These are phyloP conservation scores for Liriodendron chinense DNA, from an alignment of 164 flowering plant species.

Conservation along the genomic window DNA sequence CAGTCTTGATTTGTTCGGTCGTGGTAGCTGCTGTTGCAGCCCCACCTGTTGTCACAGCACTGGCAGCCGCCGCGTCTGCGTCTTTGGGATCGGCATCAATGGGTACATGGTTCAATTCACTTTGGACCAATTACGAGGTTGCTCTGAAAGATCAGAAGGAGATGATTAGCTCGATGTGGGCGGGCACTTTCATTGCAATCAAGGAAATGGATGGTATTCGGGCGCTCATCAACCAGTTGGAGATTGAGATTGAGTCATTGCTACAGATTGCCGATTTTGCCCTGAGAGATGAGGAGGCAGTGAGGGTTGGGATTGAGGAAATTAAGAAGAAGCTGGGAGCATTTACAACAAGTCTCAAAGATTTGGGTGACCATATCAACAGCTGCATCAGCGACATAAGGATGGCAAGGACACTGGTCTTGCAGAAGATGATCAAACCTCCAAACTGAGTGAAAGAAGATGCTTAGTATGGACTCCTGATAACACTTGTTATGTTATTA, in stretches of 20 bases:
- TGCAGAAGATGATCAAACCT: conserved; percentile 60
- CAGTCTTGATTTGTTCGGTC: conserved; percentile 68
- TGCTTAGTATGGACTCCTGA: conserved; percentile 4
- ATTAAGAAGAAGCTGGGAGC: conserved; percentile 55
- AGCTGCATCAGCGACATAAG: conserved; percentile 55
- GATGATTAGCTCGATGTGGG: conserved; percentile 52
- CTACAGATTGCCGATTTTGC: conserved; percentile 57
- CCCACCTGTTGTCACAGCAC: conserved; percentile 68
- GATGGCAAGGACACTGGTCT: conserved; percentile 63
- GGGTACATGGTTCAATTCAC: conserved; percentile 77
- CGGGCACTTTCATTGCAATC: conserved; percentile 49
- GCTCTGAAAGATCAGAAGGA: conserved; percentile 56
- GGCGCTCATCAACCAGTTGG: conserved; percentile 49
- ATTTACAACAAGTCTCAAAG: conserved; percentile 56
- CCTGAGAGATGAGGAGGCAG: conserved; percentile 41
- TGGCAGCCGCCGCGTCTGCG: conserved; percentile 57
- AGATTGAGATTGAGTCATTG: conserved; percentile 49
- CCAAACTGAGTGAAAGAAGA: conserved; percentile 30
- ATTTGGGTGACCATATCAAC: conserved; percentile 48
- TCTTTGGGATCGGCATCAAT: conserved; percentile 69
- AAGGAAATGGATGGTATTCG: conserved; percentile 71
- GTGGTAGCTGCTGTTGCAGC: conserved; percentile 86
- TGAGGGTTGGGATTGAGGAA: conserved; percentile 68
- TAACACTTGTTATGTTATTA: not conserved
- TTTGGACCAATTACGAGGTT: conserved; percentile 61